Base-by-base conservation (phyloP, 768 basidiomycete genomes). In the Pleurotus eryngii region DNA sequence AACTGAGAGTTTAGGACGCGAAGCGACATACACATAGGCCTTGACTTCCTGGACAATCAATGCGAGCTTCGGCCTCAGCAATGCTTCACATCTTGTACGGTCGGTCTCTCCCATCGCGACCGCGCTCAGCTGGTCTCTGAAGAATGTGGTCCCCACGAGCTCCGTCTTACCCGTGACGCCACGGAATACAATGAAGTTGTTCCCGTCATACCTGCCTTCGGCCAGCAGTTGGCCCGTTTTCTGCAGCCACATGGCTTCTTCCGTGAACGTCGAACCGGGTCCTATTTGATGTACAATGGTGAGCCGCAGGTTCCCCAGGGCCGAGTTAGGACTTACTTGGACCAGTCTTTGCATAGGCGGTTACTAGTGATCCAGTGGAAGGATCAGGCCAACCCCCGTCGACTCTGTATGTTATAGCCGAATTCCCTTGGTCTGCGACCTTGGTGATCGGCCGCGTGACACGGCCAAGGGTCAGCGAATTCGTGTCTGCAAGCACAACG, bases 311-410 rank as follows among this genome's bases (percentile, higher is more conserved):
- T 27, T 35, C n/a, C 4, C 17, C 20, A 20, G 11, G 9, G 26
- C 6, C 22, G 20, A 48, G 46, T 8, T 15, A 7, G 17, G 35
- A 37, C 17, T 35, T 14, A 50, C 49, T 9, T 50, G 49, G 49
- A 14, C 49, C 49, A 27, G 49, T 50, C 49, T 50, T 50, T 12
- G 49, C 49, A 37, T 50, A 50, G 11, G 49, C 49, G 3, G 47
- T 49, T 5, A 49, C 47, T 2, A 24, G 12, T n/a, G 22, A 24
- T 3, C 24, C 47, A 6, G 47, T 49, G 47, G 18, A 20, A 9
- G 47, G 47, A 26, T 49, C 47, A 24, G 47, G 47, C 47, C 47
- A 49, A 8, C 47, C 47, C 1, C 47, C 47, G 47, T 18, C 17
- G n/a, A 49, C 47, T 6, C n/a, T 49, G 47, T 49, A 49, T 24